Conservation (phyloP, 768 basidiomycete species). For the Pholiota molesta region DNA sequence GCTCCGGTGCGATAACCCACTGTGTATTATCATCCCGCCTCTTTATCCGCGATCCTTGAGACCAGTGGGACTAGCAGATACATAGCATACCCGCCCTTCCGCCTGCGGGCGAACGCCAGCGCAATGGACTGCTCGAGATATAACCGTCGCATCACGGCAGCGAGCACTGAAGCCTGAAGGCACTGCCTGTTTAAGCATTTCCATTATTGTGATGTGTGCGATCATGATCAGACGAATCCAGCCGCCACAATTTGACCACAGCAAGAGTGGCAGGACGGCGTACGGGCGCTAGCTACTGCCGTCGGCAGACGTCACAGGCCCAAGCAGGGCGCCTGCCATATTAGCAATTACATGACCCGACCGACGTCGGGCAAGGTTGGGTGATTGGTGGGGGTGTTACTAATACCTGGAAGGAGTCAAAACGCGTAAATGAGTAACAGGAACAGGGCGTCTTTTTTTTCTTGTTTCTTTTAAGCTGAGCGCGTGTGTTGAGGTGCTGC, state of each 20-base stretch:
- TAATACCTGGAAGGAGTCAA: background rate
- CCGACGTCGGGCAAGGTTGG: background rate
- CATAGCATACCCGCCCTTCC: background rate
- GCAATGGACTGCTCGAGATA: background rate
- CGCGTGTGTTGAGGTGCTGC: background rate
- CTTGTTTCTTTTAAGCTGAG: no score
- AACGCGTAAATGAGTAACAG: background rate
- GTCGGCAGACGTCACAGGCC: slow-evolving; percentile 1
- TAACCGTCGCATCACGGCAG: background rate
- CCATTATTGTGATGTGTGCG: background rate
- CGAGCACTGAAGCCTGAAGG: background rate
- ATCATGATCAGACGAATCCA: background rate
- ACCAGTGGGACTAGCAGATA: background rate
- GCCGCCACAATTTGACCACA: background rate
- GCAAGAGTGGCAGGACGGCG: background rate
- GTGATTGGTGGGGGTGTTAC: background rate
- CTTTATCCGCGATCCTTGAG: background rate
- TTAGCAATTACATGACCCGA: background rate
- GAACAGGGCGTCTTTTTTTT: no score
- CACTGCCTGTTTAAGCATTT: background rate
- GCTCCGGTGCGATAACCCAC: background rate
- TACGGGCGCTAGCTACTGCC: slow-evolving; percentile 1
- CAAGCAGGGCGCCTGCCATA: background rate
- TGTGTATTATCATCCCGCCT: background rate
- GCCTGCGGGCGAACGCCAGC: background rate